Evolutionary conservation across 2,329 filamentous ascomycete species (phyloP), one percentile per base, ranked within the genome.

Genomic region (Anisogramma anomala): DNA sequence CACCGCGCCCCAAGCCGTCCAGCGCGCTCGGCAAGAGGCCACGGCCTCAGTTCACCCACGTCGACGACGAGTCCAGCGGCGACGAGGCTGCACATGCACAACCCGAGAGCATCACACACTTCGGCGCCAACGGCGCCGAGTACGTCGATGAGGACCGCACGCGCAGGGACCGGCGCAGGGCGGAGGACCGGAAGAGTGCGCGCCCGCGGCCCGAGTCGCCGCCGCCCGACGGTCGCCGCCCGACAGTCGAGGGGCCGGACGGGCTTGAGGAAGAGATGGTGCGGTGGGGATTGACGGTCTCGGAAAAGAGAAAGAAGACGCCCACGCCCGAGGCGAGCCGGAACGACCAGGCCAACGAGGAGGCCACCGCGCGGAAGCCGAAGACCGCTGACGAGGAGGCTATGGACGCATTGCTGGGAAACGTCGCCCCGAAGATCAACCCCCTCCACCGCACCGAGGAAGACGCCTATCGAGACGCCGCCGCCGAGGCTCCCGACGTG

Each of bases 401-500:
- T 7, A 62, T 87, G 45, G 72, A 79, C 45, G 79, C 82, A 5
- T 67, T 88, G 7, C 64, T 84, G 7, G 73, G 74, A 3, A 71
- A 74, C 56, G 68, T 50, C 54, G 55, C 58, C 44, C 63, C 67
- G 30, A 55, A 56, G 11, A 56, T 75, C 43, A 62, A 75, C 10
- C 58, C 79, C 13, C 80, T 82, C 43, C 55, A 57, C 3, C 54
- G 69, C 11, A 70, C 69, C n/a, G 80, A 84, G 50, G 67, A 73
- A 48, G 79, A 82, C 45, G 78, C 77, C 3, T 88, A 86, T 53
- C 68, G 69, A 23, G 71, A 74, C 19, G 84, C 89, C 56, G 72
- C 88, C 22, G 68, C 73, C 10, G 66, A 73, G 19, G 81, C 86
- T 1, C 87, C 86, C 1, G 82, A 86, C 17, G 70, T 76, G 22